Percentiles rank a stretch among this genome's conserved stretches.
phyloP scores from a whole-genome alignment of 2,329 filamentous ascomycete genomes.

The Thermochaetoides dissita region DNA sequence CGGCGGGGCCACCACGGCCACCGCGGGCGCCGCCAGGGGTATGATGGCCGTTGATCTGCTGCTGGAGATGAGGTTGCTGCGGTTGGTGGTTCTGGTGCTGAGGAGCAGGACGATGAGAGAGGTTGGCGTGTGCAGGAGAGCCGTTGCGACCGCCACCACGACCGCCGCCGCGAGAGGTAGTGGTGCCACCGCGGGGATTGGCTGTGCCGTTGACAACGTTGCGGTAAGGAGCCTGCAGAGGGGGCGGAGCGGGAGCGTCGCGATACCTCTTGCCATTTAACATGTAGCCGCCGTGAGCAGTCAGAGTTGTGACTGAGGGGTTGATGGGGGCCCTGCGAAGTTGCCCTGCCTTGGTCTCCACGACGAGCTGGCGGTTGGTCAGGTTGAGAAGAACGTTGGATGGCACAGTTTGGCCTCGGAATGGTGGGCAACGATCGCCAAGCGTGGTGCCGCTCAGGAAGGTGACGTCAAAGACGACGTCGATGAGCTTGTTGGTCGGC shows the following conservation, averaged over 20 bases:
- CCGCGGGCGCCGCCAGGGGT: conserved; percentile 6
- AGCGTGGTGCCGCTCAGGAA: conserved; percentile 97
- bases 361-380: conserved; percentile 66
- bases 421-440: conserved; percentile 77
- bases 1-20: conserved; percentile 5
- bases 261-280: conserved; percentile 47
- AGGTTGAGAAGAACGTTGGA: conserved; percentile 82
- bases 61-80: conserved; percentile 4
- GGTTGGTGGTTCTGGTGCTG: conserved; percentile 12
- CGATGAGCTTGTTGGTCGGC: conserved; percentile 65
- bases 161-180: conserved; percentile 17
- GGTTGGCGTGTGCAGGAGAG: conserved; percentile 30
- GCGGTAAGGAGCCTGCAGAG: conserved; percentile 43
- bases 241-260: conserved; percentile 40
- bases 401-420: conserved; percentile 85
- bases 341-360: conserved; percentile 41
- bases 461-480: conserved; percentile 82
- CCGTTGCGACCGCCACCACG: conserved; percentile 17
- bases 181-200: conserved; percentile 9
- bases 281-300: conserved; percentile 37
- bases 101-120: conserved; percentile 34
- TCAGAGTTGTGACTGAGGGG: conserved; percentile 34
- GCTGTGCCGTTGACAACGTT: conserved; percentile 37
- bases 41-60: conserved; percentile 1
- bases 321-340: conserved; percentile 37